These are phyloP conservation scores for Rachicladosporium sp. DNA, from an alignment of 2,329 filamentous ascomycete species.

Conservation along the genomic window DNA sequence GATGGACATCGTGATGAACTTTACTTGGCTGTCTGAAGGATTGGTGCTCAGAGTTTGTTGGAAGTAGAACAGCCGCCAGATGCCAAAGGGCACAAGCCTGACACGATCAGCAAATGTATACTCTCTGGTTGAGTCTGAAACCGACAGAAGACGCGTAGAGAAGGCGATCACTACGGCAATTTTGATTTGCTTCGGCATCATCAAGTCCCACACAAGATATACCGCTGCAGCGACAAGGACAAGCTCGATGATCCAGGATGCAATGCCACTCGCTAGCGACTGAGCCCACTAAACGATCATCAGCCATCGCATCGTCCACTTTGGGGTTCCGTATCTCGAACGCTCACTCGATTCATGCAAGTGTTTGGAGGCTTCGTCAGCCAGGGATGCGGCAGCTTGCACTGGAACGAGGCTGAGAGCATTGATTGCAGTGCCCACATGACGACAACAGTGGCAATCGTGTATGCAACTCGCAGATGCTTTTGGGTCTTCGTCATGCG, in stretches of 20 bases:
- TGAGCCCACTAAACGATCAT: conserved; percentile 7
- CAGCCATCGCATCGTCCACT: not conserved
- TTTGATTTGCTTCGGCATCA: conserved; percentile 15
- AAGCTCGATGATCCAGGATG: conserved; percentile 13
- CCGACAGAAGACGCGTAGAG: conserved; percentile 12
- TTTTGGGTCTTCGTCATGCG: conserved; percentile 12
- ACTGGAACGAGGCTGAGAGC: conserved; percentile 12
- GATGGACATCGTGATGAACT: conserved; percentile 12
- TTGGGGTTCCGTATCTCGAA: not conserved
- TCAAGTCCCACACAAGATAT: conserved; percentile 15
- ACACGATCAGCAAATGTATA: too few species aligned
- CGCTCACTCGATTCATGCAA: conserved; percentile 9
- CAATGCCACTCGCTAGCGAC: conserved; percentile 9
- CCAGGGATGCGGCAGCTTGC: conserved; percentile 16
- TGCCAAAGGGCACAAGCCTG: too few species aligned
- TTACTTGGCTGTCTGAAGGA: conserved; percentile 6
- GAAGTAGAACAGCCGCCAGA: too few species aligned
- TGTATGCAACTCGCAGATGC: conserved; percentile 11
- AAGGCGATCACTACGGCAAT: conserved; percentile 14
- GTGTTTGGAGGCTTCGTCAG: conserved; percentile 4
- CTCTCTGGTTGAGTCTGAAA: too few species aligned
- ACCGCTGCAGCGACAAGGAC: conserved; percentile 11
- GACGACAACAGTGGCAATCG: conserved; percentile 7
- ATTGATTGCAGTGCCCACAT: conserved; percentile 11
- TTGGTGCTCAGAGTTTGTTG: conserved; percentile 5